These are phyloP conservation scores for Secale cereale DNA, from an alignment of 176 grass and related monocot species.

Conservation along the genomic window DNA sequence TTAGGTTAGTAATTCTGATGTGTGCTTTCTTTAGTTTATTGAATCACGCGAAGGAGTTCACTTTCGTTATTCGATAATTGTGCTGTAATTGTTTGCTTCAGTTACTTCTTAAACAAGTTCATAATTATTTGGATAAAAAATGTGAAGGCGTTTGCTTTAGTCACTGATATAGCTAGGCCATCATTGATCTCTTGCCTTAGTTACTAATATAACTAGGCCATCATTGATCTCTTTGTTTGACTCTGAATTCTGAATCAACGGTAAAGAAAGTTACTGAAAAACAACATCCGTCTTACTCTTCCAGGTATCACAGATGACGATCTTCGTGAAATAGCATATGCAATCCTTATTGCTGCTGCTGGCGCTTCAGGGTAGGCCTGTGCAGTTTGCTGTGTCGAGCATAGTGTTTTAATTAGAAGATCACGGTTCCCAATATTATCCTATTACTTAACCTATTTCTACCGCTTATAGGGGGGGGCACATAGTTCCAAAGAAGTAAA, in stretches of 20 bases:
- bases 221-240: neutral
- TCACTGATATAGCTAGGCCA: neutral
- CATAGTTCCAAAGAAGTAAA: conserved; percentile 82
- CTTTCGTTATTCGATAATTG: neutral
- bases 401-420: neutral
- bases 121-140: conserved; percentile 11
- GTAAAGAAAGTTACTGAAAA: conserved; percentile 26
- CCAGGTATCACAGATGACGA: conserved; percentile 91
- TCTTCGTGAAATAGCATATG: conserved; percentile 97
- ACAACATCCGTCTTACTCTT: conserved; percentile 27
- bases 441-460: conserved; percentile 17
- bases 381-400: neutral
- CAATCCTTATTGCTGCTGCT: conserved; percentile 90
- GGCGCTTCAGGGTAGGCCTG: conserved; percentile 85
- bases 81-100: neutral
- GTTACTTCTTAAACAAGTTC: conserved; percentile 9
- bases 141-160: neutral
- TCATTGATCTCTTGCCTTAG: too few species aligned
- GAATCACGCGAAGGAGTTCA: neutral
- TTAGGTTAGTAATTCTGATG: too few species aligned
- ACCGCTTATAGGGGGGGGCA: conserved; percentile 64
- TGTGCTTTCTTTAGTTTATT: conserved; percentile 1
- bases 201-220: neutral
- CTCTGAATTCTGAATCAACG: neutral
- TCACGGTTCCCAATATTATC: neutral